Percentiles rank a stretch among this genome's conserved stretches.
Evolutionary conservation across 108 stramenopile genomes (phyloP).

Genomic region (Asterionellopsis glacialis): DNA sequence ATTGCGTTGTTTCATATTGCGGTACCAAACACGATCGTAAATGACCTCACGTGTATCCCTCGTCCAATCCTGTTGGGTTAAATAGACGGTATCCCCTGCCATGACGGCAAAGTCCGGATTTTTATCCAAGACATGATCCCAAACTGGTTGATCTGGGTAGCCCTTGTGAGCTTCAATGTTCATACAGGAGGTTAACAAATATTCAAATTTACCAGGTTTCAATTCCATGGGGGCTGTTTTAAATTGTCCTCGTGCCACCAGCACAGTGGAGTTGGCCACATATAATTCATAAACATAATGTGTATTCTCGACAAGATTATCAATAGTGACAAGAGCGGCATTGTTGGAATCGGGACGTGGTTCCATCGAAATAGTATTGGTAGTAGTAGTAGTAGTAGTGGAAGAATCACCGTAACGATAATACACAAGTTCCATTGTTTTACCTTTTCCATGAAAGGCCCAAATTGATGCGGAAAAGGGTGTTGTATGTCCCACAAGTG

Average conservation of each 20-base stretch:
- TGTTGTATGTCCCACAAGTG: too few species aligned
- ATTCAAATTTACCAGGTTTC: not conserved
- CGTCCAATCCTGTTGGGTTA: conserved; percentile 16
- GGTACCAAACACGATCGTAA: conserved; percentile 21
- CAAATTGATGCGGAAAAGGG: too few species aligned
- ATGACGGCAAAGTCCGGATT: conserved; percentile 20
- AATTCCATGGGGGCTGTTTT: conserved; percentile 1
- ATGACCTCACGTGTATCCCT: conserved; percentile 7
- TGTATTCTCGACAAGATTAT: too few species aligned
- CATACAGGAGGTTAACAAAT: conserved; percentile 18
- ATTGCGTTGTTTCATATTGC: conserved; percentile 17
- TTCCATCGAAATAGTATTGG: too few species aligned
- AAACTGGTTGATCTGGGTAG: conserved; percentile 9
- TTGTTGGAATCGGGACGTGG: too few species aligned
- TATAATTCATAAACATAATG: too few species aligned
- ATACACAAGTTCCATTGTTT: conserved; percentile 12
- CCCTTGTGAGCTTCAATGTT: conserved; percentile 1
- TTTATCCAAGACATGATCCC: not conserved
- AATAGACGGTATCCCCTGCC: conserved; percentile 26
- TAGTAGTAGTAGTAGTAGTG: not conserved
- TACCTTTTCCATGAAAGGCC: not conserved
- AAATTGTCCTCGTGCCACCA: conserved; percentile 12
- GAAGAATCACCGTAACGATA: not conserved
- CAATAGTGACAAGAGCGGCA: too few species aligned
- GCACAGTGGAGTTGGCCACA: too few species aligned